These are phyloP conservation scores for Petunia secreta DNA, from an alignment of 257 asterid genomes.

Conservation along the genomic window DNA sequence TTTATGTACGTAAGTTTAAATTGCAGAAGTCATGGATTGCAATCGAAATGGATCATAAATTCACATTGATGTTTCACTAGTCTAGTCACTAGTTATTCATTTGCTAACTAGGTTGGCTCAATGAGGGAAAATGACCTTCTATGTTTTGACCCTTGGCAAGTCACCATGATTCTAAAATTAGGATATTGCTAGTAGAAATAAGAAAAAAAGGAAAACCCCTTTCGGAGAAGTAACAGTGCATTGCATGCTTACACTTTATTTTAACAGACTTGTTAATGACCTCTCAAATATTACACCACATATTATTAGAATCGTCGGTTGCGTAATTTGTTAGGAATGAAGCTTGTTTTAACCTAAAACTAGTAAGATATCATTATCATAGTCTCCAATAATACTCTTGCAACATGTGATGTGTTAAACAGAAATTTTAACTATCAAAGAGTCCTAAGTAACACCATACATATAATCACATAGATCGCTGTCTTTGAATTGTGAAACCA, in stretches of 20 bases:
- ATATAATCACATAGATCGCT: too few species aligned
- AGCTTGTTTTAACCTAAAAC: neutral
- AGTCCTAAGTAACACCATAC: too few species aligned
- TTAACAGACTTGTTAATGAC: neutral
- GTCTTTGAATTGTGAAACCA: too few species aligned
- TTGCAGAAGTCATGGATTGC: too few species aligned
- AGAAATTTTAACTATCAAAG: neutral
- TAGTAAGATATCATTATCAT: neutral
- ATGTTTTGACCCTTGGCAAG: neutral
- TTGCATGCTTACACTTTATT: too few species aligned
- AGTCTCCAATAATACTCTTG: neutral
- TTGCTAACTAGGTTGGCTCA: conserved; percentile 7
- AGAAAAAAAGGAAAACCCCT: too few species aligned
- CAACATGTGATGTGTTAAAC: neutral
- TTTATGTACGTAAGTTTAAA: too few species aligned
- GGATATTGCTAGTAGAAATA: neutral
- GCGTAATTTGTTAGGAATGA: conserved; percentile 14
- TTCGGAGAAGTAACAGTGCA: too few species aligned
- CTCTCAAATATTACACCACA: neutral
- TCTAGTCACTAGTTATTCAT: neutral
- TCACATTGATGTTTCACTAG: neutral
- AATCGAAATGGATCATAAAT: neutral
- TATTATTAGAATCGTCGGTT: neutral
- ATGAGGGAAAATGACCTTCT: neutral
- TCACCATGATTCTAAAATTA: neutral